A percentile compares a stretch with the other conserved stretches of the same genome.
Evolutionary conservation across 108 stramenopile genomes (phyloP).

Genomic region (Cylindrotheca closterium): DNA sequence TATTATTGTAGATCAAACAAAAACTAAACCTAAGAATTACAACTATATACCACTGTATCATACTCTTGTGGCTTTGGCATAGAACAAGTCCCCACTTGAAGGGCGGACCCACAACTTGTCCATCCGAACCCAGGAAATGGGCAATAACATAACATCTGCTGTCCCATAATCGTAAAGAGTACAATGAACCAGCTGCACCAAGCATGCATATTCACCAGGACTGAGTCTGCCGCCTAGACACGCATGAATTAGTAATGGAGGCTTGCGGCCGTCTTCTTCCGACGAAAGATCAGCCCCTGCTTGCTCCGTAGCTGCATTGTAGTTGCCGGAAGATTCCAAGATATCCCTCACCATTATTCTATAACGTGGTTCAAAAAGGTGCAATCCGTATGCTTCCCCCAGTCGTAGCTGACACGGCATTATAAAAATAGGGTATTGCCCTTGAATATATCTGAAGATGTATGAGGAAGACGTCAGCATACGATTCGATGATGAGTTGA

Average conservation of each 20-base stretch:
- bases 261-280: constrained; percentile 22
- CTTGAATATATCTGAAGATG: constrained; percentile 56
- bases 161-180: constrained; percentile 42
- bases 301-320: constrained; percentile 39
- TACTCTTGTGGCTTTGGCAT: constrained; percentile 34
- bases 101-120: constrained; percentile 52
- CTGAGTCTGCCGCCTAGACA: constrained; percentile 36
- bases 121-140: constrained; percentile 53
- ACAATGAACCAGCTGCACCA: constrained; percentile 56
- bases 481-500: too few relatives aligned
- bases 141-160: constrained; percentile 63
- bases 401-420: constrained; percentile 53
- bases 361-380: constrained; percentile 82
- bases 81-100: constrained; percentile 47
- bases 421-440: constrained; percentile 59
- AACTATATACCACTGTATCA: not conserved
- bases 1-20: too few relatives aligned
- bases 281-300: constrained; percentile 27
- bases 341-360: constrained; percentile 59
- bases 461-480: too few relatives aligned
- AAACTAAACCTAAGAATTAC: too few relatives aligned
- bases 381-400: constrained; percentile 52
- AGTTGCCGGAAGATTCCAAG: constrained; percentile 40
- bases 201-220: constrained; percentile 43
- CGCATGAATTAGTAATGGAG: constrained; percentile 45